Base-by-base conservation (phyloP, 2,329 filamentous ascomycete genomes). In the Colletotrichum euphorbiae region DNA sequence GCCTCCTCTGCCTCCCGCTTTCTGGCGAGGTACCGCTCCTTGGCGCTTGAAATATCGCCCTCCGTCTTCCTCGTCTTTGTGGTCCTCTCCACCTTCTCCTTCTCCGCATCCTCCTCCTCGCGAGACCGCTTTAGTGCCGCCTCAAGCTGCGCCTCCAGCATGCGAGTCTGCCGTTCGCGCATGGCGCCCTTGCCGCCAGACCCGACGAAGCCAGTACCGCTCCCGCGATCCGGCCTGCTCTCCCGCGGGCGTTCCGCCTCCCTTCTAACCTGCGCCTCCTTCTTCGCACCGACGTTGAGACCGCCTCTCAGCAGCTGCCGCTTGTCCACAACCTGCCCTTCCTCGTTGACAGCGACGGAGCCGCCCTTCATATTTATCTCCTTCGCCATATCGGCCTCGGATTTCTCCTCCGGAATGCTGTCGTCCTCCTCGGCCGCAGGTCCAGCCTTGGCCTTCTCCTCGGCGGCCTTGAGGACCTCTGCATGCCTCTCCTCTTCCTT, bases 321-420 rank as follows among this genome's bases (percentile, higher is more conserved):
- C 82, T 94, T 95, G 76, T 97, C 93, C 28, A 93, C 90, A 2
- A 96, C 90, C 75, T 94, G 89, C 0, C 93, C 93, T 43, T 96
- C 93, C 69, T 96, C 93, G 74, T 95, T 95, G 73, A 95, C 80
- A 7, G 89, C 86, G 43, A 96, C 86, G 3, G 83, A 81, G 0
- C 80, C 89, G 70, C 82, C 88, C 69, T 83, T 88, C 43, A 87
- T 85, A 61, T 90, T 90, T 59, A 93, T 84, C 73, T 92, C 90
- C 54, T 82, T 84, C 4, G 90, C 91, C n/a, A 89, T 74, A 38
- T 94, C 87, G 2, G 85, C 86, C 17, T 90, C 89, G 0, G 83
- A 83, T 76, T 87, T 89, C 56, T 83, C 82, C 61, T 80, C 79
- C 24, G 80, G 77, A 31, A 75, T 77, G 19, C 74, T 78, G 21